Conservation (phyloP, 2,329 filamentous ascomycete species). For the Hawksworthiomyces lignivorus region DNA sequence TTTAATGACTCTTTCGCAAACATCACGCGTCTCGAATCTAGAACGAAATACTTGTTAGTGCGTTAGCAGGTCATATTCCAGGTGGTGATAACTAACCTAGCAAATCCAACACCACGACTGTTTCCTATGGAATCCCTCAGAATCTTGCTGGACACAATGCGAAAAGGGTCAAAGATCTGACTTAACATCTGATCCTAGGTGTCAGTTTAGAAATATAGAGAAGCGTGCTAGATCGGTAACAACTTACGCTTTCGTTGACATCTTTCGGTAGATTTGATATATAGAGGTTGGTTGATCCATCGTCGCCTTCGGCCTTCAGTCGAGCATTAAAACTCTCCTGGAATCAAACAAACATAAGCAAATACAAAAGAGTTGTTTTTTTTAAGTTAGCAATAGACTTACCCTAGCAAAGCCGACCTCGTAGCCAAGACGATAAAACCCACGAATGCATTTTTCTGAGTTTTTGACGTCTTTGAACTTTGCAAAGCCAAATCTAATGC, state of each 20-base stretch:
- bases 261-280: slow-evolving; percentile 93
- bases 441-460: slow-evolving; percentile 92
- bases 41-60: too few species aligned
- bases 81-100: slow-evolving; percentile 80
- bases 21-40: slow-evolving; percentile 82
- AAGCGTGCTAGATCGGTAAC: neutral
- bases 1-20: slow-evolving; percentile 83
- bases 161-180: slow-evolving; percentile 70
- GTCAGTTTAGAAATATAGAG: too few species aligned
- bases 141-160: slow-evolving; percentile 89
- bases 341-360: slow-evolving; percentile 1
- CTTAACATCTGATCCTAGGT: slow-evolving; percentile 56
- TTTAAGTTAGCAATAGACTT: slow-evolving; percentile 24
- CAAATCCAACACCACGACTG: slow-evolving; percentile 94
- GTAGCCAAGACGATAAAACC: slow-evolving; percentile 89
- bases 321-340: slow-evolving; percentile 97
- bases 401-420: slow-evolving; percentile 96
- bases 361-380: too few species aligned
- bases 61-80: too few species aligned
- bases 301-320: slow-evolving; percentile 91
- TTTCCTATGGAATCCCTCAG: slow-evolving; percentile 86
- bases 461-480: slow-evolving; percentile 84
- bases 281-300: slow-evolving; percentile 87
- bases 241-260: slow-evolving; percentile 77
- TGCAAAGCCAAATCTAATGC: slow-evolving; percentile 92